Evolutionary conservation across 495 filamentous ascomycete species (phyloP), one percentile per base, ranked within the genome.

Genomic region (Penicillium fimorum): DNA sequence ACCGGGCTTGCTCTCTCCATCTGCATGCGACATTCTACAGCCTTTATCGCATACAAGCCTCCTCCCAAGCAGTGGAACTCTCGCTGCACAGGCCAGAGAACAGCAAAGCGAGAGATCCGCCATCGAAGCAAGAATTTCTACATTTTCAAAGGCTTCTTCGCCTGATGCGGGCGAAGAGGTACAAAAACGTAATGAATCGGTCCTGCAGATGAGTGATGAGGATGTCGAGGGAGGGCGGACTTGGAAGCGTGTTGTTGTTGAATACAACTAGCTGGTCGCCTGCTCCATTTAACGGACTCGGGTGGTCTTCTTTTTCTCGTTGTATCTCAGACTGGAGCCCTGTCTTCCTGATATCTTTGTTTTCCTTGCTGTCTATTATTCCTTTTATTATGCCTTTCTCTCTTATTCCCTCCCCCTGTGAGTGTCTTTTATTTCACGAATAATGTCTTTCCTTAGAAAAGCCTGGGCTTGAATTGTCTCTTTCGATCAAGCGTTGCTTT

Each of bases 1-100:
- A 24, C 3, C n/a, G 9, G 22, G 1, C 47, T 22, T 51, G 27
- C 60, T 50, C 24, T 46, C 30, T 25, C 57, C 47, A 46, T 71
- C 74, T 13, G 71, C 74, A n/a, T 69, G 66, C 49, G 71, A 74
- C 63, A 62, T 75, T 35, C 50, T 76, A 37, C 62, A 61, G 50
- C 72, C 74, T 38, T 56, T 75, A 38, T 76, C 74, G 18, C 64
- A 66, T 25, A 50, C 55, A 38, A 63, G 64, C n/a, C 46, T 53
- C 15, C 62, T 74, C 50, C 74, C 74, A 5, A 66, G 44, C 47
- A 70, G 67, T 46, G 67, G 67, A 22, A 54, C 49, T 8, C 60
- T 70, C 30, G 67, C 67, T 18, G 60, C 65, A 8, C 54, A 42
- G 29, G 61, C 46, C 15, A 47, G 60, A n/a, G 51, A 66, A 54